Base-by-base conservation (phyloP, 495 filamentous ascomycete genomes). In the Apodospora peruviana region DNA sequence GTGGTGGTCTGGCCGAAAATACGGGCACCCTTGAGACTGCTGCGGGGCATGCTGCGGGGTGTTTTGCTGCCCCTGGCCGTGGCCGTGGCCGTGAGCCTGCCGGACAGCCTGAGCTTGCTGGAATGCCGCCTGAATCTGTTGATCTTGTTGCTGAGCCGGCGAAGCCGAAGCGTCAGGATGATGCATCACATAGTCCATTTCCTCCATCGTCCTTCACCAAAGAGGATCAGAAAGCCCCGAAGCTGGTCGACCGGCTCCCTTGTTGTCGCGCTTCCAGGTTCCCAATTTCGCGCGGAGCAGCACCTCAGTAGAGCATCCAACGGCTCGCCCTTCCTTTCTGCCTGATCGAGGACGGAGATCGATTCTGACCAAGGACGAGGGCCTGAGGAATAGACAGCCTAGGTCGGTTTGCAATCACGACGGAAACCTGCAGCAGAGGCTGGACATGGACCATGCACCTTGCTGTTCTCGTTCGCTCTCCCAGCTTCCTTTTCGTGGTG, bases 121-220 rank as follows among this genome's bases (percentile, higher is more conserved):
- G 27, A n/a, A 17, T n/a, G 39, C 27, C n/a, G n/a, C n/a, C n/a
- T n/a, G n/a, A n/a, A n/a, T n/a, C n/a, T n/a, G n/a, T n/a, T n/a
- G n/a, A n/a, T n/a, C n/a, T n/a, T n/a, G n/a, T n/a, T n/a, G n/a
- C n/a, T n/a, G n/a, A n/a, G n/a, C n/a, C n/a, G n/a, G n/a, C 2
- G 43, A 45, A 20, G 45, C 39, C 17, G 49, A 27, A 4, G 43
- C 23, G 9, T 56, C 58, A 38, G 43, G 4, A 44, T 51, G 47
- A 34, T 55, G 55, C 55, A 58, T 49, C 35, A 50, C 9, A 37
- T 46, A 58, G 20, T 58, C 55, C 58, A 58, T 58, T 22, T 53
- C 48, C 23, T 58, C 58, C 40, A 61, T 55, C 0, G 47, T 42
- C 8, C 32, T 47, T 27, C 41, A 46, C 19, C 40, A 20, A 24